Evolutionary conservation across 768 basidiomycete species (phyloP), one percentile per base, ranked within the genome.

Genomic region (Chiua virens): DNA sequence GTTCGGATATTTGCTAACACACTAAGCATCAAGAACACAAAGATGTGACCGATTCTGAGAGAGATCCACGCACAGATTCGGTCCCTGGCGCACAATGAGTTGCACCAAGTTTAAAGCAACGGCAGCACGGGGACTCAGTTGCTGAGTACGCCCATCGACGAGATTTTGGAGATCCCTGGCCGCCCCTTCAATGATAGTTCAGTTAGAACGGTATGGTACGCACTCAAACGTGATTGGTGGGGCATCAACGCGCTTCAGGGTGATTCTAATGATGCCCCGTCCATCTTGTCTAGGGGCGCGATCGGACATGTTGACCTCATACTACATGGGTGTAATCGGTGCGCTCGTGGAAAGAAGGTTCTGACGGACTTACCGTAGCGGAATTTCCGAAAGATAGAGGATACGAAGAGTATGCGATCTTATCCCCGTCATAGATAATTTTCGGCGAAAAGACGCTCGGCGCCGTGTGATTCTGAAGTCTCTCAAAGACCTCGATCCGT

Each of bases 101-200:
- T 82, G 79, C 0, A 82, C 48, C 1, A 82, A 57, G 34, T 78
- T 82, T 0, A 73, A 69, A 0, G 79, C 78, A 3, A 69, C 67
- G 2, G 63, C 35, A 4, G 72, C 68, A 22, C 68, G 56, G 27
- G 45, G 57, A 18, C n/a, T 69, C 23, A 68, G 38, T 7, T 65
- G 62, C 0, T n/a, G 59, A 4, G 55, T 57, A 3, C 20, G 47
- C 1, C 69, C 67, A 20, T 67, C 57, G 2, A 69, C 13, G 27
- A 71, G 64, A 14, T 18, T 30, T 23, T 56, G 59, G 6, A 69
- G 58, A 15, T 63, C 67, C 34, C 69, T 69, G 21, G 34, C 9
- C 28, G 28, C 15, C 8, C 34, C 47, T 37, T 60, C 2, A 41
- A 21, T 32, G 18, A 34, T 27, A 4, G 25, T 8, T 9, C 1